A percentile compares a stretch with the other conserved stretches of the same genome.
Conservation (phyloP, 768 basidiomycete species). For the Infundibulicybe gibba region DNA sequence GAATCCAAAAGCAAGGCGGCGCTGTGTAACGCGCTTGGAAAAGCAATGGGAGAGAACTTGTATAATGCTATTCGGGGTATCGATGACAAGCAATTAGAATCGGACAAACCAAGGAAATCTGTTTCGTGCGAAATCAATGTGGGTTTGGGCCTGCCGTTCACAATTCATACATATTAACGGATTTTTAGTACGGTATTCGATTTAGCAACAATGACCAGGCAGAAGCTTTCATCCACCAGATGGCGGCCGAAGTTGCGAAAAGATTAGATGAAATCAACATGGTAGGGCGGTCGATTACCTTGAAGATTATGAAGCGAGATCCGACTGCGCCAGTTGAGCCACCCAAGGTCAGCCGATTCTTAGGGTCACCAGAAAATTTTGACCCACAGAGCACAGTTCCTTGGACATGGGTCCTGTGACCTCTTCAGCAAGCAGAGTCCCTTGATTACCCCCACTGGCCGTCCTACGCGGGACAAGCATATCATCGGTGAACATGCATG, state of each 20-base stretch:
- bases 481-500: conserved; percentile 77
- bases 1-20: conserved; percentile 55
- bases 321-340: conserved; percentile 84
- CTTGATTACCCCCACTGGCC: conserved; percentile 55
- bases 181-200: conserved; percentile 84
- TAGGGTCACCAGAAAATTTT: not conserved
- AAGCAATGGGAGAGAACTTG: conserved; percentile 77
- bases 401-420: conserved; percentile 88
- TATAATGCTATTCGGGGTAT: conserved; percentile 82
- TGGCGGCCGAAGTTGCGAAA: conserved; percentile 74
- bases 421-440: conserved; percentile 72
- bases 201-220: conserved; percentile 84
- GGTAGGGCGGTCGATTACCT: conserved; percentile 70
- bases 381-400: conserved; percentile 49
- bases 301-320: conserved; percentile 89
- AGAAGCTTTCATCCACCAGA: conserved; percentile 69
- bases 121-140: conserved; percentile 96
- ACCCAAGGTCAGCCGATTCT: conserved; percentile 63
- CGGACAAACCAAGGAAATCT: conserved; percentile 83
- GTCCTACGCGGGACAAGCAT: conserved; percentile 68
- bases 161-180: too few relatives aligned
- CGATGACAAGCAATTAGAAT: conserved; percentile 76
- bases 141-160: conserved; percentile 24
- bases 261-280: conserved; percentile 67
- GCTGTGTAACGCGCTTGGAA: conserved; percentile 75